Base-by-base conservation (phyloP, 2,329 filamentous ascomycete genomes). In the Hypoxylon sp. region DNA sequence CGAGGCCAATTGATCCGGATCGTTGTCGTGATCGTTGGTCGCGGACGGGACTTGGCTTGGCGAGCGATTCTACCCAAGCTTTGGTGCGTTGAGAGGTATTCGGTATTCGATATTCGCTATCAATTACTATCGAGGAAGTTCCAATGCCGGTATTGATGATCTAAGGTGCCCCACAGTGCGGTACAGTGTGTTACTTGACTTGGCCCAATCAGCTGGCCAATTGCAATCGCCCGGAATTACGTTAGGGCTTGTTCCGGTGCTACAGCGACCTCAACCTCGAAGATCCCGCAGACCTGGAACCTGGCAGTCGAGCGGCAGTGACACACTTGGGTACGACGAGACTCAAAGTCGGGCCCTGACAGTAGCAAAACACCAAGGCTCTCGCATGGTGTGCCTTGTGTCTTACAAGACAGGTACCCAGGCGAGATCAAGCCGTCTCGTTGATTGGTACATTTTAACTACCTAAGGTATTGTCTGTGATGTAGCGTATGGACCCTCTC, bases 1-100 rank as follows among this genome's bases (percentile, higher is more conserved):
- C 65, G 71, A 74, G n/a, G 74, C 77, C 79, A 80, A 82, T 83
- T 79, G 80, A 62, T n/a, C n/a, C n/a, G n/a, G n/a, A n/a, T 71
- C 52, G 57, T 48, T 53, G 48, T 51, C 37, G 45, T 49, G 33
- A 20, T 54, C 48, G 43, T 35, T 26, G 43, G 43, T 54, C 48
- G n/a, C n/a, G n/a, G n/a, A n/a, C n/a, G n/a, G 41, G 31, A 17
- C 6, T 35, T 35, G 31, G n/a, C n/a, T n/a, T n/a, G n/a, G n/a
- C n/a, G n/a, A n/a, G n/a, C n/a, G n/a, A n/a, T n/a, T n/a, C n/a
- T n/a, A n/a, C n/a, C n/a, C n/a, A 17, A 35, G 31, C n/a, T n/a
- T n/a, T n/a, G n/a, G n/a, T 35, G n/a, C 9, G 10, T 35, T 35
- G 31, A 35, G 31, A 35, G 31, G 31, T 35, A 35, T 35, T n/a